Percentiles rank a stretch among this genome's conserved stretches.
Evolutionary conservation across 352 stramenopile genomes (phyloP).

Genomic region (Globisporangium carolinianum): DNA sequence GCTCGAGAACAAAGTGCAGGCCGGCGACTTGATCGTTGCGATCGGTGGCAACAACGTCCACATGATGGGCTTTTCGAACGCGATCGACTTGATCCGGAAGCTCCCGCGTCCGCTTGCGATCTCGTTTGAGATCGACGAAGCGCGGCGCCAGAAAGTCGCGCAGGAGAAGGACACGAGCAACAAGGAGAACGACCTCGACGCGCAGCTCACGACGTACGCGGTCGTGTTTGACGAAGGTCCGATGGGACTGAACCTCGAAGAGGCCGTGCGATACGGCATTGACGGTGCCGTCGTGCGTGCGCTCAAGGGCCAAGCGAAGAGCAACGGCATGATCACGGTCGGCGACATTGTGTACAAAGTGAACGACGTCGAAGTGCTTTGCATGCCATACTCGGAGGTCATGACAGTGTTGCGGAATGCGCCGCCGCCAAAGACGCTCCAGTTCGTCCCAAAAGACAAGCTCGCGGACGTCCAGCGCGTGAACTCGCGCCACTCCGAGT

Average conservation of each 20-base stretch:
- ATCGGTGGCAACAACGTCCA: slow-evolving; percentile 75
- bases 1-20: slow-evolving; percentile 75
- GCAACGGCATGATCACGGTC: slow-evolving; percentile 74
- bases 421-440: slow-evolving; percentile 62
- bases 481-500: slow-evolving; percentile 76
- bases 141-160: slow-evolving; percentile 45
- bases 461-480: slow-evolving; percentile 77
- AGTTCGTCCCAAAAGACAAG: slow-evolving; percentile 84
- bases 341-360: slow-evolving; percentile 87
- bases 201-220: slow-evolving; percentile 72
- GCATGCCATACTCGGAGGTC: slow-evolving; percentile 80
- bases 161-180: slow-evolving; percentile 45
- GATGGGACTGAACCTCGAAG: slow-evolving; percentile 82
- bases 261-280: slow-evolving; percentile 77
- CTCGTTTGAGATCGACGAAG: slow-evolving; percentile 76
- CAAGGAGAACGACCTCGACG: slow-evolving; percentile 61
- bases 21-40: slow-evolving; percentile 77
- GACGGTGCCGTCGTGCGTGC: slow-evolving; percentile 74
- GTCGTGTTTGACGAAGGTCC: slow-evolving; percentile 82
- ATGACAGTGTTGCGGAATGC: slow-evolving; percentile 74
- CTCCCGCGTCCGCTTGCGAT: slow-evolving; percentile 72
- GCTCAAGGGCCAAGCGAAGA: slow-evolving; percentile 79
- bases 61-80: slow-evolving; percentile 74
- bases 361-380: slow-evolving; percentile 76
- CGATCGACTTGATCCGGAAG: slow-evolving; percentile 82